Percentiles rank a stretch among this genome's conserved stretches.
phyloP scores from a whole-genome alignment of 805 yeast genomes.

The Starmera dryadoides region DNA sequence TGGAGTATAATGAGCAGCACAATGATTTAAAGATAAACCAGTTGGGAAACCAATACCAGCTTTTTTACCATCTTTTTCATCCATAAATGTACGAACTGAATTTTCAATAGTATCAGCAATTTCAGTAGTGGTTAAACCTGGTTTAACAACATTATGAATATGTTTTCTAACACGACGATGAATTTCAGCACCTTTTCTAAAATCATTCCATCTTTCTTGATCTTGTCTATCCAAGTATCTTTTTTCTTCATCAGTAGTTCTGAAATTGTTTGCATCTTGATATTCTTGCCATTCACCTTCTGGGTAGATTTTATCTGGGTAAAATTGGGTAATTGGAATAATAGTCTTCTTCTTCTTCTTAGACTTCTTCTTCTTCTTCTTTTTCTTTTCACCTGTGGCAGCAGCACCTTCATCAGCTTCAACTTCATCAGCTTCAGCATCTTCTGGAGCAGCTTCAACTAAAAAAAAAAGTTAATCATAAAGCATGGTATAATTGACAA shows the following conservation, averaged over 20 bases:
- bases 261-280: constrained; percentile 50
- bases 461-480: not conserved
- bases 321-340: constrained; percentile 58
- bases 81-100: constrained; percentile 68
- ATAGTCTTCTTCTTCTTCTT: constrained; percentile 47
- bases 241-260: constrained; percentile 83
- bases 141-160: constrained; percentile 66
- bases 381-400: constrained; percentile 22
- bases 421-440: constrained; percentile 22
- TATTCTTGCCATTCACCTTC: constrained; percentile 87
- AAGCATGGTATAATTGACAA: no score
- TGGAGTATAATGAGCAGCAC: constrained; percentile 98
- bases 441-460: constrained; percentile 11
- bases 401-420: constrained; percentile 18
- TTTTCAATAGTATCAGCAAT: constrained; percentile 87
- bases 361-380: constrained; percentile 54
- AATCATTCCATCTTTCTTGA: constrained; percentile 67
- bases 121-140: constrained; percentile 89
- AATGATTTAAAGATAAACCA: constrained; percentile 88
- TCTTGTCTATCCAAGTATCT: constrained; percentile 64
- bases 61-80: constrained; percentile 47
- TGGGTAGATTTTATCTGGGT: constrained; percentile 69
- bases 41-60: constrained; percentile 98
- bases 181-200: constrained; percentile 93
- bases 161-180: constrained; percentile 86